Evolutionary conservation across 441 rosid genomes (phyloP), one percentile per base, ranked within the genome.

Genomic region (Capsella rubella): DNA sequence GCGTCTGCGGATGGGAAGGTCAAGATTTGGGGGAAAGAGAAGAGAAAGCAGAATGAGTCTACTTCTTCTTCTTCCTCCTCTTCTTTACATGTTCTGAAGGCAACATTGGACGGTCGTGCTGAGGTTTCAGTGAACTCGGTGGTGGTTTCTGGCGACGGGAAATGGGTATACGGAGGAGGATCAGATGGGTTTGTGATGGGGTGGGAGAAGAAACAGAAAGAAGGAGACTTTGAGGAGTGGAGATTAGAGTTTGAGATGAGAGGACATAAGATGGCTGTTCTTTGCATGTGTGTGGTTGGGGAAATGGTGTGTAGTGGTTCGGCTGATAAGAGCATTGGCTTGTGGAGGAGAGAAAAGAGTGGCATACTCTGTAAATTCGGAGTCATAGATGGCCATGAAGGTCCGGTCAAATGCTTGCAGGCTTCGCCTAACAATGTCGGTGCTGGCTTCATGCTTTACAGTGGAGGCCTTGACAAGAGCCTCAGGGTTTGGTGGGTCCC

Each of bases 401-500:
- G 94, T 21, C 97, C 98, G 1, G 92, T 93, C 29, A 93, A 90
- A 81, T 93, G 98, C 54, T 75, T 93, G 79, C 98, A 93, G 67
- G 97, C 88, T 35, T 86, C 96, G 4, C 80, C 84, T 12, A 80
- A 81, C 43, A 78, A 76, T 52, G 84, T 91, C 47, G 98, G 95
- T 34, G 83, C 78, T 54, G 97, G 98, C 9, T 91, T 93, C 81
- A 70, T 93, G 90, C 90, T 93, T 56, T 93, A 93, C 62, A 91
- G 97, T 76, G 97, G 98, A 45, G 83, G 97, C 34, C 90, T 91
- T 69, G 98, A 93, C 62, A 91, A 83, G 81, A 85, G 91, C 67
- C 31, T 93, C 12, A 86, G 97, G 37, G 97, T 93, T 3, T 93
- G 98, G 98, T 93, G 98, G 98, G 94, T 93, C 45, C 91, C 97